Percentiles rank a stretch among this genome's conserved stretches.
These are phyloP conservation scores for Metarhizium rileyi DNA, from an alignment of 2,329 filamentous ascomycete genomes.

Conservation along the genomic window DNA sequence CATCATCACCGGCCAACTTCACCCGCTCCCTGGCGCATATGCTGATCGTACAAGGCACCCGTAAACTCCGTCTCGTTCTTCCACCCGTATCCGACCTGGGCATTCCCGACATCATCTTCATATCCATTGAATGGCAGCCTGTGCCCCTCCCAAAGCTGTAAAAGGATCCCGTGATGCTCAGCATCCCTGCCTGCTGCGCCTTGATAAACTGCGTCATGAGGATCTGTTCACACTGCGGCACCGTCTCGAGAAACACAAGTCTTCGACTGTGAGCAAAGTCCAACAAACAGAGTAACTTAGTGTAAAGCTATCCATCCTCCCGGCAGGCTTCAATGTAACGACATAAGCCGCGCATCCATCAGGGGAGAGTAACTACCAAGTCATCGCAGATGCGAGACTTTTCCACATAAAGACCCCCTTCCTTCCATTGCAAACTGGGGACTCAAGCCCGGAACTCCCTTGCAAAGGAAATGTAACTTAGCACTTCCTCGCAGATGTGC, in stretches of 20 bases:
- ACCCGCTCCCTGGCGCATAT: conserved; percentile 14
- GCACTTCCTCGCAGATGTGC: conserved; percentile 27
- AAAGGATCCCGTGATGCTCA: conserved; percentile 17
- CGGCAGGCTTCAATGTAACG: conserved; percentile 20
- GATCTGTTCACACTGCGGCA: conserved; percentile 14
- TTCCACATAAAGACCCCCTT: conserved; percentile 7
- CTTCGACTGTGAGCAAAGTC: conserved; percentile 13
- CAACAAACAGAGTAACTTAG: no score
- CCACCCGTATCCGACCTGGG: conserved; percentile 22
- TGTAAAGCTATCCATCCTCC: neutral
- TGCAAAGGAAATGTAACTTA: conserved; percentile 24
- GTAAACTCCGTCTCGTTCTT: conserved; percentile 19
- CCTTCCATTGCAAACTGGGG: conserved; percentile 20
- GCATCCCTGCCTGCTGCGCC: conserved; percentile 15
- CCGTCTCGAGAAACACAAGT: conserved; percentile 1
- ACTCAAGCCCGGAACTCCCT: conserved; percentile 17
- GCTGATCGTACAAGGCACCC: conserved; percentile 21
- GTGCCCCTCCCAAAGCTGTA: conserved; percentile 15
- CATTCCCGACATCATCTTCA: conserved; percentile 18
- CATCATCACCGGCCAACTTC: conserved; percentile 10
- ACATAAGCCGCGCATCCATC: conserved; percentile 28
- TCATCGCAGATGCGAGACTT: conserved; percentile 24
- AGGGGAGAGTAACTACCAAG: conserved; percentile 26
- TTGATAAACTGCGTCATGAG: conserved; percentile 16
- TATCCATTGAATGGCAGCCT: conserved; percentile 11